Conservation (phyloP, 2,329 filamentous ascomycete genomes). For the Mycogone perniciosa region DNA sequence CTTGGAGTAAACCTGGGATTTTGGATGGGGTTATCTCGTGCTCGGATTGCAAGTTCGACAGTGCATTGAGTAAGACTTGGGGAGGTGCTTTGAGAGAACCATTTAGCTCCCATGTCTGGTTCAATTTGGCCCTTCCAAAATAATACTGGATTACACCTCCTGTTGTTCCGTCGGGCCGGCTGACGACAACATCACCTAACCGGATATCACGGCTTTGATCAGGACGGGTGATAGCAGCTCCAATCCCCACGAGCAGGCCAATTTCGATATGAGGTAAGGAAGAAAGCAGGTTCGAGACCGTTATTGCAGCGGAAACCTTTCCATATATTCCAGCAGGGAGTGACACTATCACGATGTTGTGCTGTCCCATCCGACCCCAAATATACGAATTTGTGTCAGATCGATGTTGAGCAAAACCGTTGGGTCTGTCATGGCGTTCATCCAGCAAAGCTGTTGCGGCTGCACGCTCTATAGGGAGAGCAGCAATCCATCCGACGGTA, state of each 20-base stretch:
- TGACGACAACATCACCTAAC: neutral
- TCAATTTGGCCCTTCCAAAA: neutral
- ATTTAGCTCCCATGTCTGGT: neutral
- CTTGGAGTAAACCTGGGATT: neutral
- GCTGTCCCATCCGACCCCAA: constrained; percentile 19
- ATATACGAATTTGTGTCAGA: constrained; percentile 21
- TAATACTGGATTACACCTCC: neutral
- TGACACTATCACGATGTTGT: constrained; percentile 23
- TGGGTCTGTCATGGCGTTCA: constrained; percentile 12
- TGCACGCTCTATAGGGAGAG: constrained; percentile 19
- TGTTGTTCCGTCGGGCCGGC: constrained; percentile 3
- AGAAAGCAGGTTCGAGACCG: constrained; percentile 8
- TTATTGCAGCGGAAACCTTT: constrained; percentile 11
- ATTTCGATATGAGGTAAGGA: constrained; percentile 12
- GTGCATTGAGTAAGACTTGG: neutral
- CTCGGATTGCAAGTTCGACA: neutral
- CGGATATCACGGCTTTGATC: neutral
- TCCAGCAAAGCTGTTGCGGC: constrained; percentile 22
- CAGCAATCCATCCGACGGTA: constrained; percentile 22
- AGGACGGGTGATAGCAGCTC: neutral
- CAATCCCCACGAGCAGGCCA: neutral
- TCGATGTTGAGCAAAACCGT: constrained; percentile 7
- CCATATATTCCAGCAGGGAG: constrained; percentile 17
- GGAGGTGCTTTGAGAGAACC: neutral
- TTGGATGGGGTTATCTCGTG: neutral